Percentiles rank a stretch among this genome's conserved stretches.
Evolutionary conservation across 306 rosid genomes (phyloP).

Genomic region (Vigna angularis): DNA sequence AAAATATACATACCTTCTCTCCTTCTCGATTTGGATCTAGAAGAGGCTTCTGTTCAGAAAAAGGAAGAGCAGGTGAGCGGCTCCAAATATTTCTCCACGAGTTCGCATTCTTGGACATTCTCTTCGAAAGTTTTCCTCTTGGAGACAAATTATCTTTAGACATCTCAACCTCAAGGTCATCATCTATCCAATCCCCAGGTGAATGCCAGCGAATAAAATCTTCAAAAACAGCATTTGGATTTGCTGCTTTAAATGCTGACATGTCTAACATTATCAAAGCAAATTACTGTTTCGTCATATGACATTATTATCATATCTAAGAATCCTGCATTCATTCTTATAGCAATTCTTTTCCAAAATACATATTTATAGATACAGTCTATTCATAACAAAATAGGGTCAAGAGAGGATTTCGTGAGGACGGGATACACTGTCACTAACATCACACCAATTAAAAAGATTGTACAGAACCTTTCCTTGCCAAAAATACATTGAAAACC

Average conservation of each 20-base stretch:
- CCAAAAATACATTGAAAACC: neutral
- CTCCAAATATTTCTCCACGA: slow-evolving; percentile 79
- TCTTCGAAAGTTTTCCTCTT: slow-evolving; percentile 70
- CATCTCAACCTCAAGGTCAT: slow-evolving; percentile 40
- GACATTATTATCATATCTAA: neutral
- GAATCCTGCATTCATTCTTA: slow-evolving; percentile 19
- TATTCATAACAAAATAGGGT: neutral
- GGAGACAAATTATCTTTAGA: slow-evolving; percentile 68
- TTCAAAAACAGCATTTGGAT: slow-evolving; percentile 82
- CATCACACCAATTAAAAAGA: neutral
- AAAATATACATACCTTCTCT: slow-evolving; percentile 62
- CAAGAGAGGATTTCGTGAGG: neutral
- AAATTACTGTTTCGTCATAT: slow-evolving; percentile 31
- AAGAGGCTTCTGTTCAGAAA: slow-evolving; percentile 77
- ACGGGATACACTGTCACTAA: neutral
- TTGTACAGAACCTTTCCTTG: neutral
- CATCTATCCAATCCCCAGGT: slow-evolving; percentile 80
- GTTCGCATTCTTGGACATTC: slow-evolving; percentile 81
- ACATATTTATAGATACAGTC: neutral
- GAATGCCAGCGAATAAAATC: slow-evolving; percentile 92
- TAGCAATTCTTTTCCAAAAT: neutral
- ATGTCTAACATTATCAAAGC: slow-evolving; percentile 60
- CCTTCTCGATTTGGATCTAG: slow-evolving; percentile 84
- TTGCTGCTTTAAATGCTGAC: slow-evolving; percentile 92
- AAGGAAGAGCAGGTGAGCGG: slow-evolving; percentile 64